Conservation (phyloP, 176 grass and related monocot genomes). For the Oryza coarctata region DNA sequence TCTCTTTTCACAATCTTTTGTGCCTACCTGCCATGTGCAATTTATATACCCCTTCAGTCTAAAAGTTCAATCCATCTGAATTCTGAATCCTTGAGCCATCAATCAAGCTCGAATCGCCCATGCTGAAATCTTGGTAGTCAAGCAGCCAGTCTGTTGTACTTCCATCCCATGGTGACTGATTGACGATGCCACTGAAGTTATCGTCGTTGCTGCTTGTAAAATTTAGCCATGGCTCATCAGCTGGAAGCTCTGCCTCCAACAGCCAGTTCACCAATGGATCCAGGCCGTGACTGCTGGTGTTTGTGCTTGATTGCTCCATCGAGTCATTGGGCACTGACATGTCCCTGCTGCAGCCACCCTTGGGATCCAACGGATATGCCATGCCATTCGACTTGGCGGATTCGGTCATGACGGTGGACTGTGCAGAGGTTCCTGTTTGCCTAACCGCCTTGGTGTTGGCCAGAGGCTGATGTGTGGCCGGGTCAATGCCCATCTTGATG, state of each 20-base stretch:
- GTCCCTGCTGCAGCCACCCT: background rate
- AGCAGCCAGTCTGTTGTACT: slow-evolving; percentile 65
- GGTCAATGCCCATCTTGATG: slow-evolving; percentile 70
- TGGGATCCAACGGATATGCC: background rate
- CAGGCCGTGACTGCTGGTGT: background rate
- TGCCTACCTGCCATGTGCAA: background rate
- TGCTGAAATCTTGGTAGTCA: slow-evolving; percentile 62
- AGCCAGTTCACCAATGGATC: slow-evolving; percentile 41
- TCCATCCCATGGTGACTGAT: slow-evolving; percentile 23
- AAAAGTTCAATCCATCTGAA: slow-evolving; percentile 33
- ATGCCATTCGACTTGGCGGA: slow-evolving; percentile 26
- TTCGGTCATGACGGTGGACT: background rate
- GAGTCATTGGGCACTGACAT: slow-evolving; percentile 6
- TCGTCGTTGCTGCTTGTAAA: slow-evolving; percentile 1
- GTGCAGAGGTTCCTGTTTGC: slow-evolving; percentile 1
- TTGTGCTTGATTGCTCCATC: slow-evolving; percentile 25
- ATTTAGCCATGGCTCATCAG: slow-evolving; percentile 55
- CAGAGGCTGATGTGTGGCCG: slow-evolving; percentile 56
- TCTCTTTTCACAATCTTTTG: background rate
- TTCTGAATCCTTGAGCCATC: background rate
- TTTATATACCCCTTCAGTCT: background rate
- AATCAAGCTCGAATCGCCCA: slow-evolving; percentile 20
- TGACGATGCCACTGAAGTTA: slow-evolving; percentile 5
- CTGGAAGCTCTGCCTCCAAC: slow-evolving; percentile 43
- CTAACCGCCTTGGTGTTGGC: background rate